Evolutionary conservation across 164 flowering plant species (phyloP).

Genomic region (Magnolia sinica): DNA sequence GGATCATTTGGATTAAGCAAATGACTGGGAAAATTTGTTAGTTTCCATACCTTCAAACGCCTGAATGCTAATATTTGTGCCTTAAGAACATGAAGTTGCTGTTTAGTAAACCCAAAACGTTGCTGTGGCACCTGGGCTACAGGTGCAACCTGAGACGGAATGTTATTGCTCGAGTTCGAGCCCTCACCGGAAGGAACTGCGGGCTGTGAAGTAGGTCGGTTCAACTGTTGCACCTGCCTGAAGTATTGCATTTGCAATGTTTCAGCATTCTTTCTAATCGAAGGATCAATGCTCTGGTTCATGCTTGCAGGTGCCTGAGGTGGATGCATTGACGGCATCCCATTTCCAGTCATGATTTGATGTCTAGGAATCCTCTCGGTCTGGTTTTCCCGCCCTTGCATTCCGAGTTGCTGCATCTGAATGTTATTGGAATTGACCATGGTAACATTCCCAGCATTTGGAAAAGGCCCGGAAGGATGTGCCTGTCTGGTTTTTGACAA

Average conservation of each 20-base stretch:
- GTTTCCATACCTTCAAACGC: constrained; percentile 71
- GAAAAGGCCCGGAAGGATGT: constrained; percentile 46
- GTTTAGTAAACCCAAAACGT: constrained; percentile 76
- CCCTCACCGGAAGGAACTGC: constrained; percentile 44
- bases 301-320: constrained; percentile 49
- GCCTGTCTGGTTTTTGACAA: constrained; percentile 54
- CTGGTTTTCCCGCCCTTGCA: constrained; percentile 55
- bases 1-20: not conserved
- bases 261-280: constrained; percentile 44
- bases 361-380: constrained; percentile 37
- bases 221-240: constrained; percentile 50
- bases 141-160: constrained; percentile 45
- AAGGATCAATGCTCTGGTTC: constrained; percentile 46
- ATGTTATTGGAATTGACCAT: constrained; percentile 35
- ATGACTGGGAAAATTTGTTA: not conserved
- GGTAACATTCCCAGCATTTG: constrained; percentile 34
- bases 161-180: constrained; percentile 22
- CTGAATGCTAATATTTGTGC: constrained; percentile 97
- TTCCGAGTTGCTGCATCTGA: constrained; percentile 44
- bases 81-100: constrained; percentile 95
- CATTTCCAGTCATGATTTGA: constrained; percentile 42
- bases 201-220: constrained; percentile 48
- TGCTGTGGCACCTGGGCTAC: constrained; percentile 39
- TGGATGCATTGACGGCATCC: constrained; percentile 57
- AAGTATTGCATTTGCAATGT: constrained; percentile 50